Conservation (phyloP, 768 basidiomycete species). For the Hygrophoropsis aurantiaca region DNA sequence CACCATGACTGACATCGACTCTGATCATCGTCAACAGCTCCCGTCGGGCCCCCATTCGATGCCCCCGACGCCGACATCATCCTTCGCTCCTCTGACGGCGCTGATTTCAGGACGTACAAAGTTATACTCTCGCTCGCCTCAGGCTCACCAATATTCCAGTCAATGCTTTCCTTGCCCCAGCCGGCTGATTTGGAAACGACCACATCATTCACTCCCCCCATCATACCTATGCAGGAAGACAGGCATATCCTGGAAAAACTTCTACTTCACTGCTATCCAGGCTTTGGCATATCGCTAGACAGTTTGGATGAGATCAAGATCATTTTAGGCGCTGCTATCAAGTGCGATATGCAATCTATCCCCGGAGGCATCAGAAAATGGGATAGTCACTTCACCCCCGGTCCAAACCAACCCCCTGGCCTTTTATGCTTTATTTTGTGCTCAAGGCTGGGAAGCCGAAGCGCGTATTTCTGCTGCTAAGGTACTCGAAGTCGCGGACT, state of each 20-base stretch:
- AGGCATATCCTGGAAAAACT: conserved; percentile 33
- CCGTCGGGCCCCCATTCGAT: conserved; percentile 34
- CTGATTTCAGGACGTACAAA: conserved; percentile 36
- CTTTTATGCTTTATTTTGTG: conserved; percentile 27
- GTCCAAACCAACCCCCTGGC: no score
- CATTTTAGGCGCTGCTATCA: conserved; percentile 14
- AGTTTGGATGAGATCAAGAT: conserved; percentile 11
- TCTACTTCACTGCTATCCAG: conserved; percentile 42
- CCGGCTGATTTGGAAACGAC: conserved; percentile 9
- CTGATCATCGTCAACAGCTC: no score
- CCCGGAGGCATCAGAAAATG: conserved; percentile 13
- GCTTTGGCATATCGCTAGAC: not conserved
- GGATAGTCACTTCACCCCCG: no score
- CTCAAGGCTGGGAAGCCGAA: conserved; percentile 16
- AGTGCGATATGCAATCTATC: conserved; percentile 25
- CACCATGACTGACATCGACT: no score
- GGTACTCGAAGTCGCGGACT: conserved; percentile 14
- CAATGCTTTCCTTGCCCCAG: conserved; percentile 24
- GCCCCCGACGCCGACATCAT: conserved; percentile 33
- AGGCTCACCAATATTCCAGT: conserved; percentile 34
- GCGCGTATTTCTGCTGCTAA: conserved; percentile 20
- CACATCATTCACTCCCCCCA: conserved; percentile 16
- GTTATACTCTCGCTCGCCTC: conserved; percentile 35
- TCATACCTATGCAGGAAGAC: conserved; percentile 43
- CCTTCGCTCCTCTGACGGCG: conserved; percentile 33